Evolutionary conservation across 2,329 filamentous ascomycete species (phyloP).

Genomic region (Colletotrichum incanum): DNA sequence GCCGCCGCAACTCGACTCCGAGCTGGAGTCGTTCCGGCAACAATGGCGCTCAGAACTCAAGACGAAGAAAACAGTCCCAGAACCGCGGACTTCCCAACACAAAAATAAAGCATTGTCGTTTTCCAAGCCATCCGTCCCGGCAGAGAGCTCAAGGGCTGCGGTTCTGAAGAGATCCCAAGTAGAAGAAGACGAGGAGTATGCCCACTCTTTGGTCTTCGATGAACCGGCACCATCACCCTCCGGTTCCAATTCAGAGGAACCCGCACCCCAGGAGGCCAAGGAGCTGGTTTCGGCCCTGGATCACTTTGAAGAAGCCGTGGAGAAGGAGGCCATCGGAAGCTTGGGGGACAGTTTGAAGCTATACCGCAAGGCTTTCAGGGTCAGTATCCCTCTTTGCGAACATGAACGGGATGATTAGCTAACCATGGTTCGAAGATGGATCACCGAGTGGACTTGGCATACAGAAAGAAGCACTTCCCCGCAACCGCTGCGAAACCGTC

Average conservation of each 20-base stretch:
- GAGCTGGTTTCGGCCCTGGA: slow-evolving; percentile 86
- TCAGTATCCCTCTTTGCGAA: slow-evolving; percentile 57
- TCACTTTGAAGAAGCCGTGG: slow-evolving; percentile 92
- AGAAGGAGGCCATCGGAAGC: slow-evolving; percentile 87
- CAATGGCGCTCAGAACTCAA: slow-evolving; percentile 89
- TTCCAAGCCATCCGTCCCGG: slow-evolving; percentile 45
- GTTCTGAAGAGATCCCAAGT: slow-evolving; percentile 40
- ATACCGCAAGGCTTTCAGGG: slow-evolving; percentile 92
- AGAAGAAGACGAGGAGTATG: slow-evolving; percentile 56
- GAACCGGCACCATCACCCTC: slow-evolving; percentile 38
- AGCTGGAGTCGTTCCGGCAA: slow-evolving; percentile 88
- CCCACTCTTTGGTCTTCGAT: slow-evolving; percentile 54
- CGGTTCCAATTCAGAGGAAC: slow-evolving; percentile 7
- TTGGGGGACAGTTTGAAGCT: slow-evolving; percentile 90
- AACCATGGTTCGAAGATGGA: slow-evolving; percentile 75
- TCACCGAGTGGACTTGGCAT: slow-evolving; percentile 84
- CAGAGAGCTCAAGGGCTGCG: slow-evolving; percentile 40
- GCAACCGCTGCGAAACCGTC: slow-evolving; percentile 68
- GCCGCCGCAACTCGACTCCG: slow-evolving; percentile 67
- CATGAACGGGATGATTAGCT: slow-evolving; percentile 28
- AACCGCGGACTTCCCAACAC: slow-evolving; percentile 23
- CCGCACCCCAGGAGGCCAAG: slow-evolving; percentile 48
- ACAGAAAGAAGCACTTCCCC: slow-evolving; percentile 93
- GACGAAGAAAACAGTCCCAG: slow-evolving; percentile 51
- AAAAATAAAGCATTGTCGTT: slow-evolving; percentile 49